A percentile compares a stretch with the other conserved stretches of the same genome.
Evolutionary conservation across 768 basidiomycete species (phyloP).

Genomic region (Trametes cinnabarina): DNA sequence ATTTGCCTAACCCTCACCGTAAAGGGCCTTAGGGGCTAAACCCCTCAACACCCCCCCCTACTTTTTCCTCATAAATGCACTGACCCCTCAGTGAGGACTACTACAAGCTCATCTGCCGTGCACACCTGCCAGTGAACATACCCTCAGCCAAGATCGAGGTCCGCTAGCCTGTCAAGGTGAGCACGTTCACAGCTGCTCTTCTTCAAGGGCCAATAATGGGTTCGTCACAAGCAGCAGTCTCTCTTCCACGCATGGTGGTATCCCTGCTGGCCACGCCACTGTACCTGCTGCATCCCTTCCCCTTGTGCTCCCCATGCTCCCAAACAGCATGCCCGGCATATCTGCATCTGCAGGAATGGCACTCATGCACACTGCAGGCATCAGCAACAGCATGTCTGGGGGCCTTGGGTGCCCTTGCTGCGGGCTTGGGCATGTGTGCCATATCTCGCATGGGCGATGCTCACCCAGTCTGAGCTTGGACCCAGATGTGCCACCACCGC

Average conservation of each 20-base stretch:
- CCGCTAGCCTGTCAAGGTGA: conserved; percentile 67
- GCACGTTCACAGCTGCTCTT: conserved; percentile 40
- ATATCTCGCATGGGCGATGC: conserved; percentile 14
- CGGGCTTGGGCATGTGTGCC: conserved; percentile 48
- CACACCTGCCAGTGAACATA: conserved; percentile 60
- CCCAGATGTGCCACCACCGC: no score
- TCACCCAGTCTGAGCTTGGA: conserved; percentile 40
- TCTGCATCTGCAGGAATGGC: conserved; percentile 36
- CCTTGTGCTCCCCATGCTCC: conserved; percentile 72
- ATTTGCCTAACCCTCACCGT: no score
- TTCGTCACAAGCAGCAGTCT: conserved; percentile 50
- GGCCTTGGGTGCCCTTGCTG: conserved; percentile 57
- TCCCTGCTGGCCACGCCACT: conserved; percentile 68
- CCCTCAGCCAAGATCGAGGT: conserved; percentile 63
- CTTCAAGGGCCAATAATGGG: conserved; percentile 35
- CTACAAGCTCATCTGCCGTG: conserved; percentile 69
- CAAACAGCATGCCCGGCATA: conserved; percentile 57
- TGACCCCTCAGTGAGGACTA: conserved; percentile 76
- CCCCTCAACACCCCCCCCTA: no score
- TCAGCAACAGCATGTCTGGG: conserved; percentile 57
- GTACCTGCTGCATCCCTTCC: conserved; percentile 41
- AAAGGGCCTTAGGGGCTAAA: no score
- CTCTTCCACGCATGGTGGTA: conserved; percentile 42
- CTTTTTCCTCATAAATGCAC: no score
- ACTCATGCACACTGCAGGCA: conserved; percentile 40